Base-by-base conservation (phyloP, 306 rosid genomes). In the Gastrolobium villosum region DNA sequence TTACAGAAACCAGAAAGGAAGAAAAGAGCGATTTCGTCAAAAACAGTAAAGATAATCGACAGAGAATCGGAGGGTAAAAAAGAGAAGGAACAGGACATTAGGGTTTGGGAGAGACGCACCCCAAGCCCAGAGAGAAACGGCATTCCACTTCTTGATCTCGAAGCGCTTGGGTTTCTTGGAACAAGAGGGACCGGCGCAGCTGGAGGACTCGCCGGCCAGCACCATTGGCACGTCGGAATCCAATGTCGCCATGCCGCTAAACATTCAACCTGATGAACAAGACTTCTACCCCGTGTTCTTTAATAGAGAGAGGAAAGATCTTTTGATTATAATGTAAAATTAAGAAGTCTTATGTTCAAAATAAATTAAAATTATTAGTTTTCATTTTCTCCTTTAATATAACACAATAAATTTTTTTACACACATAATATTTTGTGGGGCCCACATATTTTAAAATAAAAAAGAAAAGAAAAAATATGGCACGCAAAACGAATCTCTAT, bases 101-200 rank as follows among this genome's bases (percentile, higher is more conserved):
- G 84, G 83, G 76, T 79, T 85, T 65, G 62, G 15, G 43, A 30
- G n/a, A 49, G 10, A 72, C 55, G 5, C 56, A 94, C 97, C 98
- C 97, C 96, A 92, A 36, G 97, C 96, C 98, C 97, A 94, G 56
- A 94, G 97, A 37, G 96, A 74, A 36, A 94, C 96, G 10, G 92
- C 96, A 82, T 94, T 94, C 97, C 98, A 94, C 75, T 94, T 94
- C 59, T 94, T 92, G 77, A 94, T 90, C 86, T 92, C 94, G 37
- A 94, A 94, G 4, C 91, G 93, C 85, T 92, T 89, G 0, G 91
- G 86, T 70, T 88, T 94, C 90, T 89, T 94, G 39, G 85, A 34
- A 1, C 83, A 20, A 2, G 93, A 81, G 41, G 81, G 74, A 0
- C 90, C 89, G 6, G 92, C 65, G 46, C 86, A 79, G 52, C 90